phyloP scores from a whole-genome alignment of 345 rosid genomes.

The Lepidium africanum region DNA sequence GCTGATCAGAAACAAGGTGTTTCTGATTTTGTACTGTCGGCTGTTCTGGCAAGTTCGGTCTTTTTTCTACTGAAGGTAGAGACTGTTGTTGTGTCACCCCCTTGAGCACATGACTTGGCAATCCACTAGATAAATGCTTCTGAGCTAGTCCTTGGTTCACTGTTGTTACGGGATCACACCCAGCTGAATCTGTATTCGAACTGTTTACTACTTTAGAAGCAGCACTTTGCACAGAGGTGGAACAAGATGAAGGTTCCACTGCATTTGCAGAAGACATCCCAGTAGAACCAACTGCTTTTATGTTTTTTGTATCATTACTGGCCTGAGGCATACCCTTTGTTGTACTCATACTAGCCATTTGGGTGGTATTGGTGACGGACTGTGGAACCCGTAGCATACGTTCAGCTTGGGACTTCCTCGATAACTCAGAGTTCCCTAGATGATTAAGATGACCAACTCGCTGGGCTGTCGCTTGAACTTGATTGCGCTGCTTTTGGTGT shows the following conservation, averaged over 20 bases:
- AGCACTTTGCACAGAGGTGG: slow-evolving; percentile 33
- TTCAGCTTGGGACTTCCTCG: slow-evolving; percentile 53
- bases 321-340: slow-evolving; percentile 32
- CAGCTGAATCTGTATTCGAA: slow-evolving; percentile 38
- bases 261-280: slow-evolving; percentile 45
- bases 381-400: slow-evolving; percentile 42
- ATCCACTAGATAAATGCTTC: slow-evolving; percentile 55
- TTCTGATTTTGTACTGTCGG: slow-evolving; percentile 50
- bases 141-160: slow-evolving; percentile 49
- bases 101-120: slow-evolving; percentile 38
- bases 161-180: slow-evolving; percentile 44
- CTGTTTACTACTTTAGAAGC: slow-evolving; percentile 45
- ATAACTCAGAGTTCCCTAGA: slow-evolving; percentile 39
- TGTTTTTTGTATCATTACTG: slow-evolving; percentile 40
- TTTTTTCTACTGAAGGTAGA: slow-evolving; percentile 44
- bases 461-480: slow-evolving; percentile 45
- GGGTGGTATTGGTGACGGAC: slow-evolving; percentile 34
- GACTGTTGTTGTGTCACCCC: slow-evolving; percentile 46
- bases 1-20: slow-evolving; percentile 34
- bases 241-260: slow-evolving; percentile 43
- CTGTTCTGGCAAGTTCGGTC: slow-evolving; percentile 46
- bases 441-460: slow-evolving; percentile 59
- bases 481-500: slow-evolving; percentile 57
- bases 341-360: slow-evolving; percentile 28
- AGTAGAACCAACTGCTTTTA: slow-evolving; percentile 34